Evolutionary conservation across 1,139 yeast species (phyloP), one percentile per base, ranked within the genome.

Genomic region (Candida sp.): DNA sequence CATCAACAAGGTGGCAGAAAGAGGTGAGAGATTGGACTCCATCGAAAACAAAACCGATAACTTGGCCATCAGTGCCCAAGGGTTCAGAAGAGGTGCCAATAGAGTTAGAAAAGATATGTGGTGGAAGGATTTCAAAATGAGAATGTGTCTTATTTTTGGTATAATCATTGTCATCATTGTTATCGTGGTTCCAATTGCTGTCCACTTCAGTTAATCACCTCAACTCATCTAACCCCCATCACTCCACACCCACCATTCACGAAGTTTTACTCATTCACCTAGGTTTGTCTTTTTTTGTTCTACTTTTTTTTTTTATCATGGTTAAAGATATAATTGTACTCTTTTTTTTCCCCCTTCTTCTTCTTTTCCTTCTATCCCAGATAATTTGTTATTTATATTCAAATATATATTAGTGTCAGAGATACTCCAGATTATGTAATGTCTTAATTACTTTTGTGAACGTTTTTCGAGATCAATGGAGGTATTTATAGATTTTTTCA

Each of bases 101-200:
- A 85, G 97, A 63, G 98, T 94, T 46, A 89, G 99, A 76, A 96
- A 93, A 72, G 97, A 92, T 68, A 94, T 94, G 98, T 94, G 99
- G 99, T 90, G 96, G 91, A 94, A 96, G 73, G 98, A 94, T 70
- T 83, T 96, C 84, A 94, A 94, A 78, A 90, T 94, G 96, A 87
- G 97, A 70, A 78, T 93, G 79, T 94, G 99, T 71, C 79, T 94
- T 55, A 88, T 91, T 54, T 80, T 90, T 42, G 96, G 90, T 42
- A 80, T 88, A 35, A 81, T 96, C 56, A 87, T 94, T 63, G 77
- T 93, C 49, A 78, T 96, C 63, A 82, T 93, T 57, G 96, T 94
- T 48, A 92, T 94, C 62, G 88, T 93, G 63, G 98, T 94, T 47
- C 98, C 98, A 38, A 86, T 94, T 60, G 98, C 90, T 42, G 93